Percentiles rank a stretch among this genome's conserved stretches.
Evolutionary conservation across 202 grass and related monocot species (phyloP).

Genomic region (Musa balbisiana): DNA sequence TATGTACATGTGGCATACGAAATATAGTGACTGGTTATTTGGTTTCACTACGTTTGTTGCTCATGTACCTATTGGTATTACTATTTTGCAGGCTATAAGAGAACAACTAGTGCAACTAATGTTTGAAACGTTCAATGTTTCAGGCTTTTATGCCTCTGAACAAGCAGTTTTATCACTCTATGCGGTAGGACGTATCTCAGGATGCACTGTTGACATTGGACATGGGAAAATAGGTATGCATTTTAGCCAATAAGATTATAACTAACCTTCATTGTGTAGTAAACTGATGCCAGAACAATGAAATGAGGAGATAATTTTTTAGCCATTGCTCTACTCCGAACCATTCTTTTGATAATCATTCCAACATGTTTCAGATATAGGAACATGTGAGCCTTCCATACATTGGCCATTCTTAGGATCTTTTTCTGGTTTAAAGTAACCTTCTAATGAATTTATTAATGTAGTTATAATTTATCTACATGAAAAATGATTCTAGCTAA

Average conservation of each 20-base stretch:
- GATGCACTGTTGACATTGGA: slow-evolving; percentile 92
- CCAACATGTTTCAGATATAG: neutral
- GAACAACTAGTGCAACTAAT: slow-evolving; percentile 89
- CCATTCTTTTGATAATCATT: neutral
- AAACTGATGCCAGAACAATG: neutral
- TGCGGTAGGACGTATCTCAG: slow-evolving; percentile 91
- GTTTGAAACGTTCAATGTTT: slow-evolving; percentile 98
- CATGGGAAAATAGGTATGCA: slow-evolving; percentile 94
- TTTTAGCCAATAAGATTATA: neutral
- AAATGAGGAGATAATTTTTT: neutral
- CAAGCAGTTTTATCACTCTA: slow-evolving; percentile 96
- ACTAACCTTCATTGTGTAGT: neutral
- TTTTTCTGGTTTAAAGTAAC: neutral
- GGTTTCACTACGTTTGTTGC: neutral
- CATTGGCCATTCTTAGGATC: too few relatives aligned
- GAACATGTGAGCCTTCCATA: too few relatives aligned
- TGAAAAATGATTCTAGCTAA: too few relatives aligned
- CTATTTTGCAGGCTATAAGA: slow-evolving; percentile 53
- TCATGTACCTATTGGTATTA: slow-evolving; percentile 13
- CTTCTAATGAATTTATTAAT: too few relatives aligned
- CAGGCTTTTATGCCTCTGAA: slow-evolving; percentile 98
- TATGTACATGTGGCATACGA: neutral
- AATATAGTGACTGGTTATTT: neutral
- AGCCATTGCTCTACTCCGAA: neutral
- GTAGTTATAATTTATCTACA: too few relatives aligned